Percentiles rank a stretch among this genome's conserved stretches.
phyloP scores from a whole-genome alignment of 1,139 yeast genomes.

The Candida pseudocylindracea region DNA sequence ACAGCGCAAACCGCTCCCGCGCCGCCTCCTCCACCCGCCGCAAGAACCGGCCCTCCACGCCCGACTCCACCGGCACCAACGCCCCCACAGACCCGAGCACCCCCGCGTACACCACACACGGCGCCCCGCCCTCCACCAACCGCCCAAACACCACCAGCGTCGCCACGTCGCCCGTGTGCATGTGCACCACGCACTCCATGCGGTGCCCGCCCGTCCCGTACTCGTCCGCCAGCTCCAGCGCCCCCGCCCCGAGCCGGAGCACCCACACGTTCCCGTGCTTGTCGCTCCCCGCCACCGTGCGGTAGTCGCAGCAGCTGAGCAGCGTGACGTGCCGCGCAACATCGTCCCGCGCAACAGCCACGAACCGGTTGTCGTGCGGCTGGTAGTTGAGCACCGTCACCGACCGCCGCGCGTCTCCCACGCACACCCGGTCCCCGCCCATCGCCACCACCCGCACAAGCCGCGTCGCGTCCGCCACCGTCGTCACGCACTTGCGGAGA shows the following conservation, averaged over 20 bases:
- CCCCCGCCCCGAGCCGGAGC: slow-evolving; percentile 28
- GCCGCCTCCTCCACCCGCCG: slow-evolving; percentile 27
- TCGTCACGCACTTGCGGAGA: slow-evolving; percentile 35
- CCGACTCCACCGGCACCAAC: slow-evolving; percentile 41
- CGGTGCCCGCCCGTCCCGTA: slow-evolving; percentile 28
- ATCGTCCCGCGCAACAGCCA: slow-evolving; percentile 49
- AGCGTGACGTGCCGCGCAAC: slow-evolving; percentile 46
- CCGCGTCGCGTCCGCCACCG: slow-evolving; percentile 13
- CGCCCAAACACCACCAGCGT: slow-evolving; percentile 33
- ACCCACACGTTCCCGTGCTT: slow-evolving; percentile 67
- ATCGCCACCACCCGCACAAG: slow-evolving; percentile 29
- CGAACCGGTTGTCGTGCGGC: slow-evolving; percentile 22
- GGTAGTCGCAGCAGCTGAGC: slow-evolving; percentile 38
- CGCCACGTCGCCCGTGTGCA: slow-evolving; percentile 48
- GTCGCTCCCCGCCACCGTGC: slow-evolving; percentile 74
- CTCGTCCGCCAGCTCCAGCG: slow-evolving; percentile 18
- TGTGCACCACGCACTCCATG: slow-evolving; percentile 32
- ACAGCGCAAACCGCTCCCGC: slow-evolving; percentile 6
- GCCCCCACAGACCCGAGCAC: slow-evolving; percentile 66
- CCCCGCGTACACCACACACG: slow-evolving; percentile 41
- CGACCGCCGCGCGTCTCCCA: slow-evolving; percentile 49
- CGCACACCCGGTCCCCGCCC: slow-evolving; percentile 32
- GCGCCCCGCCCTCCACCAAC: slow-evolving; percentile 37
- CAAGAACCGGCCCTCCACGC: slow-evolving; percentile 41
- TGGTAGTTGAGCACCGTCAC: slow-evolving; percentile 36